Evolutionary conservation across 495 filamentous ascomycete species (phyloP).

Genomic region (Hyaloscypha variabilis): DNA sequence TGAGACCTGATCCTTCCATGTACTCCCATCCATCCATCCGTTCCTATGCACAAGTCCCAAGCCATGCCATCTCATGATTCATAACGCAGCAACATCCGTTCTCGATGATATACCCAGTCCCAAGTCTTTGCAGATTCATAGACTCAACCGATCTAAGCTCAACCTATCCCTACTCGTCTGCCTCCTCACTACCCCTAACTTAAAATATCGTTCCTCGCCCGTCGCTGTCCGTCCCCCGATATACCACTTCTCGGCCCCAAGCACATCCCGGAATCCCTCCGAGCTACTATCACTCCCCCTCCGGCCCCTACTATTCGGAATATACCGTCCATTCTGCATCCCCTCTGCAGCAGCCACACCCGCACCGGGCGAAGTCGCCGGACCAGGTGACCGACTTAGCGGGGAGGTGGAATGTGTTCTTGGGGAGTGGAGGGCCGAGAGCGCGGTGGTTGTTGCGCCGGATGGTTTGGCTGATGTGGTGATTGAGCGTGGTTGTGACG

Average conservation of each 20-base stretch:
- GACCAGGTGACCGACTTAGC: conserved; percentile 25
- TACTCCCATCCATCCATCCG: too few species aligned
- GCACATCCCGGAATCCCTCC: conserved; percentile 75
- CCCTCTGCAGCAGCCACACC: too few species aligned
- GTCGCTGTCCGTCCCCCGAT: conserved; percentile 83
- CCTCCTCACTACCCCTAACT: conserved; percentile 59
- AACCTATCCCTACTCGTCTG: conserved; percentile 56
- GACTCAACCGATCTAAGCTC: conserved; percentile 58
- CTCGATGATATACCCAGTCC: not conserved
- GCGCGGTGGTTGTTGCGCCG: conserved; percentile 27
- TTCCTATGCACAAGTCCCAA: not conserved
- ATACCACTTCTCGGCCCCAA: conserved; percentile 83
- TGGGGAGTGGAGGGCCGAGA: conserved; percentile 28
- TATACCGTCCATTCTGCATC: conserved; percentile 19
- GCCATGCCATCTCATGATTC: not conserved
- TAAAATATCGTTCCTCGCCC: conserved; percentile 88
- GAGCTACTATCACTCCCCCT: conserved; percentile 79
- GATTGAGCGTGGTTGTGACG: conserved; percentile 32
- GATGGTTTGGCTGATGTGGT: conserved; percentile 25
- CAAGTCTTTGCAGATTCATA: conserved; percentile 37
- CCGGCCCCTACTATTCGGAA: conserved; percentile 36
- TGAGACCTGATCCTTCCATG: not conserved
- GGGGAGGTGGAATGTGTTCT: conserved; percentile 30
- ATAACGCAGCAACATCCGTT: not conserved
- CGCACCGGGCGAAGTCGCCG: too few species aligned